These are phyloP conservation scores for Hevea brasiliensis DNA, from an alignment of 345 rosid species.

Conservation along the genomic window DNA sequence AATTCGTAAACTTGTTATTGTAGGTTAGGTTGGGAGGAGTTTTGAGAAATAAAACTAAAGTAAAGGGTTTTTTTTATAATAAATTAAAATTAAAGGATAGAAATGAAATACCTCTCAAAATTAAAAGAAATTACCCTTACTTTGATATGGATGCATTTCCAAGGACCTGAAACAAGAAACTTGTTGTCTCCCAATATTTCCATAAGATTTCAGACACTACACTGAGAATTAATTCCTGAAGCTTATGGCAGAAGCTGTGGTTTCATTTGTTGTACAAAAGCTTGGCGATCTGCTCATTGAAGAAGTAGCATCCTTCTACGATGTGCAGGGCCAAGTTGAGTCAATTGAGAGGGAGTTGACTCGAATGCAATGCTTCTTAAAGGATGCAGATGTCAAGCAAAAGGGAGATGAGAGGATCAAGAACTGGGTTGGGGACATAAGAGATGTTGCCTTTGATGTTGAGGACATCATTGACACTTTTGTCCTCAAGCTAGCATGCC, in stretches of 20 bases:
- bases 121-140: too few relatives aligned
- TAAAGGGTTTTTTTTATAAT: too few relatives aligned
- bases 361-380: slow-evolving; percentile 27
- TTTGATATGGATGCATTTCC: too few relatives aligned
- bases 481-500: slow-evolving; percentile 12
- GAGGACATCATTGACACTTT: slow-evolving; percentile 27
- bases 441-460: slow-evolving; percentile 24
- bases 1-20: too few relatives aligned
- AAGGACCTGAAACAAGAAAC: too few relatives aligned
- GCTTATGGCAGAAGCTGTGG: slow-evolving; percentile 11
- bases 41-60: too few relatives aligned
- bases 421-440: slow-evolving; percentile 26
- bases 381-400: slow-evolving; percentile 26
- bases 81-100: too few relatives aligned
- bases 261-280: slow-evolving; percentile 16
- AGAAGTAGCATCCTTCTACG: slow-evolving; percentile 15
- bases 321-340: slow-evolving; percentile 15
- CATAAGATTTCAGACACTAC: too few relatives aligned
- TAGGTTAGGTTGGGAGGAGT: too few relatives aligned
- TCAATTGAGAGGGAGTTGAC: slow-evolving; percentile 19
- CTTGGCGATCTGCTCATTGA: slow-evolving; percentile 18
- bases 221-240: too few relatives aligned
- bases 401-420: slow-evolving; percentile 21
- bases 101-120: too few relatives aligned
- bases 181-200: too few relatives aligned